These are phyloP conservation scores for Ambrosiella xylebori DNA, from an alignment of 2,329 filamentous ascomycete genomes.

Conservation along the genomic window DNA sequence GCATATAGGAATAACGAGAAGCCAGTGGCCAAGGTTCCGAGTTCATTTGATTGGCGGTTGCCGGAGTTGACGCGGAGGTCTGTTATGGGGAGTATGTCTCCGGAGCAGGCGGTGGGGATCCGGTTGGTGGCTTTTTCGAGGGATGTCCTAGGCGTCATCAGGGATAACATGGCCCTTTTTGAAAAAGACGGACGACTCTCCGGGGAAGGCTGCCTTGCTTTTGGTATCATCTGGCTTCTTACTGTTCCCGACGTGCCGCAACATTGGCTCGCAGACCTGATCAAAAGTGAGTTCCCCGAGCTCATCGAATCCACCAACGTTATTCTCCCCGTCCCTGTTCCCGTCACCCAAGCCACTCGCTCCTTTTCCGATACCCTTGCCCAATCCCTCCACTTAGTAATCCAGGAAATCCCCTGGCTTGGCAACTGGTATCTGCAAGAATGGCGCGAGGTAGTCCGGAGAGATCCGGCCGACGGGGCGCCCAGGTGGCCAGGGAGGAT, in stretches of 20 bases:
- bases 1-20: constrained; percentile 18
- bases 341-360: background rate
- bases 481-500: constrained; percentile 14
- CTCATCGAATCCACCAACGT: constrained; percentile 11
- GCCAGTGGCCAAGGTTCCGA: constrained; percentile 18
- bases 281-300: constrained; percentile 17
- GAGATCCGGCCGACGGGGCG: background rate
- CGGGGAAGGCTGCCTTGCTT: constrained; percentile 56
- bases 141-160: constrained; percentile 46
- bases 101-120: constrained; percentile 58
- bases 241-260: constrained; percentile 31
- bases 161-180: constrained; percentile 14
- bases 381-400: constrained; percentile 19
- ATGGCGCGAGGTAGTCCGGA: constrained; percentile 19
- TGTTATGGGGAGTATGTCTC: constrained; percentile 46
- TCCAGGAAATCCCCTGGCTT: constrained; percentile 19
- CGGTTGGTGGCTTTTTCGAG: constrained; percentile 55
- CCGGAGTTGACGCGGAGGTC: constrained; percentile 28
- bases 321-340: background rate
- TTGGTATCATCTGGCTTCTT: constrained; percentile 66
- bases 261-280: constrained; percentile 23
- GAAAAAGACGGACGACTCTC: constrained; percentile 15
- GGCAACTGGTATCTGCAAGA: constrained; percentile 17
- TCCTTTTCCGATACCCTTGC: constrained; percentile 16
- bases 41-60: constrained; percentile 24